phyloP scores from a whole-genome alignment of 1,139 yeast species.

The Protomyces gravidus region DNA sequence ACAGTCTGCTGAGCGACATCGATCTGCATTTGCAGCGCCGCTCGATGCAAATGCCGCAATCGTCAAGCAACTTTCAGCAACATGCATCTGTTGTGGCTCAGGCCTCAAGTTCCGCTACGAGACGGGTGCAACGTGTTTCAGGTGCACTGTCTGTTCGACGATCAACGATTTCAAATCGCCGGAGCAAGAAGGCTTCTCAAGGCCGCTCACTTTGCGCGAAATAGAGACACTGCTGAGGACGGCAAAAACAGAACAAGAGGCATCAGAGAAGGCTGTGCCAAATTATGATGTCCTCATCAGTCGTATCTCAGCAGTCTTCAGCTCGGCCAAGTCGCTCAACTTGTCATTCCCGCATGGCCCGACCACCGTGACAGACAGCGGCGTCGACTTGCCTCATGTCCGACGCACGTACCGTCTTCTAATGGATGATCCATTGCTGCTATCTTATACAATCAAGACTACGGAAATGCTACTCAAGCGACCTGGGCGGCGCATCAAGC shows the following conservation, averaged over 20 bases:
- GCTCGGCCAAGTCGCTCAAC: slow-evolving; percentile 33
- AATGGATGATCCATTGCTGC: slow-evolving; percentile 31
- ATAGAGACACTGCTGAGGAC: background rate
- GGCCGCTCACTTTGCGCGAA: background rate
- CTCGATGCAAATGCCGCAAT: background rate
- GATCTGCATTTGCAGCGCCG: background rate
- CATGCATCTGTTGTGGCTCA: slow-evolving; percentile 34
- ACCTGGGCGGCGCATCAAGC: slow-evolving; percentile 34
- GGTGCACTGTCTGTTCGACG: slow-evolving; percentile 34
- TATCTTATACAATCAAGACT: slow-evolving; percentile 35
- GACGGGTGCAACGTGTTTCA: slow-evolving; percentile 31
- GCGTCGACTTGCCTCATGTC: slow-evolving; percentile 36
- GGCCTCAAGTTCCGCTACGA: slow-evolving; percentile 31
- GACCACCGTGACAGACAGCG: slow-evolving; percentile 37
- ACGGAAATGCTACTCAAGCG: slow-evolving; percentile 37
- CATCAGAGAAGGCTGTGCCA: background rate
- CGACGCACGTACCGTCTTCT: slow-evolving; percentile 20
- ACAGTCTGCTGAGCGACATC: background rate
- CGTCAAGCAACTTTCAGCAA: slow-evolving; percentile 1
- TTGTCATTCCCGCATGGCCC: slow-evolving; percentile 36
- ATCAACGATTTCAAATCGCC: slow-evolving; percentile 33
- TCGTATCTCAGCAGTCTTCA: slow-evolving; percentile 3
- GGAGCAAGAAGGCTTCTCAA: background rate
- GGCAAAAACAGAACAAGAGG: background rate
- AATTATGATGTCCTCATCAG: background rate